Conservation (phyloP, 768 basidiomycete genomes). For the Tricholoma saponaceum region DNA sequence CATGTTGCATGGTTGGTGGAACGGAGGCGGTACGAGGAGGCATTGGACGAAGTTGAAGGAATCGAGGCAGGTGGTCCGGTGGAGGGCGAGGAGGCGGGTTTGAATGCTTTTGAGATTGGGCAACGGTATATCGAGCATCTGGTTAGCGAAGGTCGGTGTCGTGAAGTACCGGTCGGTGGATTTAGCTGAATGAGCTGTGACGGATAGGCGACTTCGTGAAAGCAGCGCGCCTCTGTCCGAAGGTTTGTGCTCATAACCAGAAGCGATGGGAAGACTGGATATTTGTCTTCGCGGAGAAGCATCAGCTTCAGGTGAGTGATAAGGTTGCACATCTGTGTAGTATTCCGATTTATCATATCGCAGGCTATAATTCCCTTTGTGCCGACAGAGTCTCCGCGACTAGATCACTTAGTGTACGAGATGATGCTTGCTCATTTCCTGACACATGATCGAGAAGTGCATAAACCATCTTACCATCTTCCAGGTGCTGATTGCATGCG, state of each 20-base stretch:
- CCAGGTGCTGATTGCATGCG: not conserved
- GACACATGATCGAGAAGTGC: constrained; percentile 67
- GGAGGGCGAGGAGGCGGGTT: constrained; percentile 26
- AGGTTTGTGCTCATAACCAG: constrained; percentile 76
- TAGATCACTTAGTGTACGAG: constrained; percentile 86
- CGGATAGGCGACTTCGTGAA: constrained; percentile 53
- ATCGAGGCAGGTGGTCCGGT: constrained; percentile 40
- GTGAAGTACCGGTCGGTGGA: not conserved
- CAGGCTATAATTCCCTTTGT: constrained; percentile 88
- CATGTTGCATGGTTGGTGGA: constrained; percentile 93
- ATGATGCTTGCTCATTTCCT: constrained; percentile 91
- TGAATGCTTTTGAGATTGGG: constrained; percentile 71
- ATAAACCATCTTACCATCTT: constrained; percentile 7
- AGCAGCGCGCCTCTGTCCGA: constrained; percentile 80
- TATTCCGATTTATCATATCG: constrained; percentile 3
- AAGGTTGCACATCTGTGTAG: not conserved
- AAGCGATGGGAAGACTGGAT: constrained; percentile 97
- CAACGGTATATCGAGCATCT: constrained; percentile 84
- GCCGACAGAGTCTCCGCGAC: constrained; percentile 76
- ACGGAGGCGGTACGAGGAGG: constrained; percentile 82
- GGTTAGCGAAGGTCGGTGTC: constrained; percentile 63
- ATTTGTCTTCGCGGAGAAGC: constrained; percentile 80
- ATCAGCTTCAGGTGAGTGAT: constrained; percentile 62
- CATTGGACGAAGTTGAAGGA: constrained; percentile 74
- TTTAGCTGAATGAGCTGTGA: not conserved